A percentile compares a stretch with the other conserved stretches of the same genome.
These are phyloP conservation scores for Pleurozium schreberi DNA, from an alignment of 225 moss, liverwort and hornwort genomes.

Conservation along the genomic window DNA sequence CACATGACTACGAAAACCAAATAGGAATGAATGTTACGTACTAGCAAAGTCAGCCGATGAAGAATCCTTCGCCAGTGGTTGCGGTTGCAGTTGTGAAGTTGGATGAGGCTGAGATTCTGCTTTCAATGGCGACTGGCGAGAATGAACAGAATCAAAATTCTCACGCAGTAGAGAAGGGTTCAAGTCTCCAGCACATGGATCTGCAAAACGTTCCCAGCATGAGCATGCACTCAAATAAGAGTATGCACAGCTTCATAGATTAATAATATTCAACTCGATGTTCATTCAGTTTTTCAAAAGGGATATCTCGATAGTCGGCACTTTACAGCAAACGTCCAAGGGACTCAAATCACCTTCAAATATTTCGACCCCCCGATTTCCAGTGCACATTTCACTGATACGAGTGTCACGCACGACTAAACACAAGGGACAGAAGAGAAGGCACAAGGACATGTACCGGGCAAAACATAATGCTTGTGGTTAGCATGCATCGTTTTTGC, in stretches of 20 bases:
- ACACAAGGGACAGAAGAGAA: background rate
- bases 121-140: conserved; percentile 18
- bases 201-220: conserved; percentile 7
- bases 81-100: conserved; percentile 15
- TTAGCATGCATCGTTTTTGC: conserved; percentile 96
- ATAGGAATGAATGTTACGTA: background rate
- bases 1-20: background rate
- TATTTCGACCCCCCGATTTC: background rate
- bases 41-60: conserved; percentile 31
- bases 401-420: background rate
- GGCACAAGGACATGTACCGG: conserved; percentile 30
- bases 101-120: conserved; percentile 16
- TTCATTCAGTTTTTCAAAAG: background rate
- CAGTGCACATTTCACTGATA: background rate
- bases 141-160: conserved; percentile 34
- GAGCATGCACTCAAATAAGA: background rate
- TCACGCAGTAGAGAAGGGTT: conserved; percentile 34
- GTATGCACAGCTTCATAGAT: background rate
- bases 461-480: conserved; percentile 90
- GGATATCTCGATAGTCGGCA: background rate
- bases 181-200: conserved; percentile 25
- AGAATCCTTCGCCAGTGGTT: conserved; percentile 19
- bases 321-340: background rate
- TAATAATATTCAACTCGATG: background rate
- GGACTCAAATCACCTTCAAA: background rate